Evolutionary conservation across 306 rosid genomes (phyloP).

Genomic region (Pyrus communis): DNA sequence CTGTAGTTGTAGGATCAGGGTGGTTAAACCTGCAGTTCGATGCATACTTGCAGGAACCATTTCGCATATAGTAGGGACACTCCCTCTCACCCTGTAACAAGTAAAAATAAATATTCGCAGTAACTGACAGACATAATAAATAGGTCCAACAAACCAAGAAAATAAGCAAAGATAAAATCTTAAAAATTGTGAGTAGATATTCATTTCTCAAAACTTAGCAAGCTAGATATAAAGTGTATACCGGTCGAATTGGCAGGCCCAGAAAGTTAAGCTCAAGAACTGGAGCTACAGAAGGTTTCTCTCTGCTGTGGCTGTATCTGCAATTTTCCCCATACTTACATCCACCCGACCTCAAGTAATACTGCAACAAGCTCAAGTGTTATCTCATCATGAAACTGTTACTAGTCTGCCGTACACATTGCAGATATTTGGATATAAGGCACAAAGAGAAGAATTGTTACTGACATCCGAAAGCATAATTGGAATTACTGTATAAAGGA

Average conservation of each 20-base stretch:
- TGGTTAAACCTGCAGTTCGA: conserved; percentile 88
- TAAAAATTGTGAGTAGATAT: neutral
- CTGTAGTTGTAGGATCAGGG: conserved; percentile 80
- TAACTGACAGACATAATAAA: neutral
- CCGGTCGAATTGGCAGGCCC: conserved; percentile 90
- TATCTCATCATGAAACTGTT: conserved; percentile 4
- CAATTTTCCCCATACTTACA: conserved; percentile 85
- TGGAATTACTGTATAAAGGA: neutral
- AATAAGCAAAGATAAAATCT: neutral
- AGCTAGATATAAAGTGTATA: conserved; percentile 14
- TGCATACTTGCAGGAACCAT: conserved; percentile 94
- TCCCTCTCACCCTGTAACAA: conserved; percentile 71
- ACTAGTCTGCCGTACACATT: conserved; percentile 16
- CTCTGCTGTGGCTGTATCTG: conserved; percentile 67
- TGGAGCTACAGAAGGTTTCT: conserved; percentile 26
- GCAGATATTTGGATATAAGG: neutral
- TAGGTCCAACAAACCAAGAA: neutral
- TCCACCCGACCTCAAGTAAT: conserved; percentile 75
- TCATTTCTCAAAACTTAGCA: neutral
- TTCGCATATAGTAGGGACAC: conserved; percentile 92
- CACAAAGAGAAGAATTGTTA: conserved; percentile 2
- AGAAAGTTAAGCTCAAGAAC: conserved; percentile 64
- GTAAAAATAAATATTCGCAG: conserved; percentile 1
- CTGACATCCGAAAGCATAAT: conserved; percentile 5
- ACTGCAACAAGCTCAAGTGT: conserved; percentile 52